These are phyloP conservation scores for Kurtzmaniella quercitrusa DNA, from an alignment of 1,139 yeast species.

Conservation along the genomic window DNA sequence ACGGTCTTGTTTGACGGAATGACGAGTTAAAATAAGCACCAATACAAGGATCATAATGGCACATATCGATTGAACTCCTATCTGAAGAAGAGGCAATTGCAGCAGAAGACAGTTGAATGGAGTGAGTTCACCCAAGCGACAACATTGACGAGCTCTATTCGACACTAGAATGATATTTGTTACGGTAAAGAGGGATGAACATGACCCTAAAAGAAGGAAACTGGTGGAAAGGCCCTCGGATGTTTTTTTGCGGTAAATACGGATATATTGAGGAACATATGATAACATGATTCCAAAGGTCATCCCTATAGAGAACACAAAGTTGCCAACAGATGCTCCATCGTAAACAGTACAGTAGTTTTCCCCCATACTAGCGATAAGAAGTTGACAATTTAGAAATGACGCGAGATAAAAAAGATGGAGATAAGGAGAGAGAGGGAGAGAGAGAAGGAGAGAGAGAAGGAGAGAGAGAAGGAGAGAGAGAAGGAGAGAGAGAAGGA, in stretches of 20 bases:
- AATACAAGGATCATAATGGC: conserved; percentile 58
- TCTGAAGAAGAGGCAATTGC: conserved; percentile 66
- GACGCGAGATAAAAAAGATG: not conserved
- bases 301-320: conserved; percentile 47
- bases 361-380: conserved; percentile 4
- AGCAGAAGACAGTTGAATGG: conserved; percentile 65
- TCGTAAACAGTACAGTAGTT: conserved; percentile 38
- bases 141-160: conserved; percentile 50
- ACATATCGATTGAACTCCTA: conserved; percentile 62
- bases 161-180: conserved; percentile 65
- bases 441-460: not conserved
- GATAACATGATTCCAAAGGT: conserved; percentile 70
- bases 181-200: conserved; percentile 67
- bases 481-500: not conserved
- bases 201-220: conserved; percentile 67
- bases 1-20: conserved; percentile 44
- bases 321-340: conserved; percentile 43
- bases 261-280: conserved; percentile 71
- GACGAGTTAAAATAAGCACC: conserved; percentile 44
- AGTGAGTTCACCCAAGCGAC: conserved; percentile 35
- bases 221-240: conserved; percentile 80
- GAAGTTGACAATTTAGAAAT: not conserved
- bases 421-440: not conserved
- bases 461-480: not conserved
- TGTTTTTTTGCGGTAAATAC: conserved; percentile 54